Base-by-base conservation (phyloP, 371 early-diverging fungal species). In the Zychaea mexicana region DNA sequence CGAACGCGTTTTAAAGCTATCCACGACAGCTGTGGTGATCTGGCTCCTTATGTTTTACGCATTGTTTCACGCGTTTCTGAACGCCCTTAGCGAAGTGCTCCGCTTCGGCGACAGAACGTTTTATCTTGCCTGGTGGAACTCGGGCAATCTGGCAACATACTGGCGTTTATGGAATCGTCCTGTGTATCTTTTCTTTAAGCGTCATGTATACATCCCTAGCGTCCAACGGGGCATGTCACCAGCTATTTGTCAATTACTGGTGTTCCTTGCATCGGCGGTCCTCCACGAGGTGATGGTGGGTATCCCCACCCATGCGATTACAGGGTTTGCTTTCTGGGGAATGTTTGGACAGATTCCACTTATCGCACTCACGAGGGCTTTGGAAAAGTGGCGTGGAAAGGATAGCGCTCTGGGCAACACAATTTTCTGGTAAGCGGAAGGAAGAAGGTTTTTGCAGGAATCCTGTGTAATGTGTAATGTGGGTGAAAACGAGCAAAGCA, bases 101-200 rank as follows among this genome's bases (percentile, higher is more conserved):
- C 79, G 91, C 31, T 96, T 96, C 78, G 96, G 95, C 17, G 96
- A 96, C 71, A 89, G 96, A 19, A 85, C 89, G 7, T 96, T 96
- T 69, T 96, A 96, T 71, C 76, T 89, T 30, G 88, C 91, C 39
- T 95, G 95, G 96, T 96, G 96, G 96, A 96, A 96, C 76, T 87
- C 91, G 1, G 84, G 84, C 17, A 91, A 92, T 27, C 77, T 96
- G 59, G 89, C 86, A 10, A 85, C 85, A 38, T 96, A 96, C 77
- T 96, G 96, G 96, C 82, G 93, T 31, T 78, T 91, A 24, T 96
- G 96, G 96, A 96, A 96, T 77, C 76, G 87, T 60, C 96, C 96
- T 0, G 93, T 96, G 19, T 90, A 94, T 79, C 82, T 86, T 36
- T 92, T 88, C 70, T 89, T 93, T 73, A 96, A 96, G 73, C 87